phyloP scores from a whole-genome alignment of 2,329 filamentous ascomycete genomes.

The Colletotrichum scovillei region DNA sequence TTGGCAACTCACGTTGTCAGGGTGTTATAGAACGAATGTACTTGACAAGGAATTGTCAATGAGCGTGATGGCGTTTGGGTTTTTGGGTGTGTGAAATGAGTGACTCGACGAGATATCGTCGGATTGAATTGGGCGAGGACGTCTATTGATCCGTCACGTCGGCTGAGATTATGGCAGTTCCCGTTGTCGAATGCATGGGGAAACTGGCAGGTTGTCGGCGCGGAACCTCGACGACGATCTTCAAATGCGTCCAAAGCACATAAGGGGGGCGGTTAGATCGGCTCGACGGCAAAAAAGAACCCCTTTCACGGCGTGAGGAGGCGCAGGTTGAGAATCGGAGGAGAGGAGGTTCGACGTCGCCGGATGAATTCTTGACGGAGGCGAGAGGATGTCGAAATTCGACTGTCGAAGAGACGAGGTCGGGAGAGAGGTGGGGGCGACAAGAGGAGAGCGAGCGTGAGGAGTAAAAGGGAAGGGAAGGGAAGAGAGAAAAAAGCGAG shows the following conservation, averaged over 20 bases:
- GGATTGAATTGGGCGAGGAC: slow-evolving; percentile 18
- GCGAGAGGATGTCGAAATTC: slow-evolving; percentile 33
- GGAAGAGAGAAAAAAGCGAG: slow-evolving; percentile 29
- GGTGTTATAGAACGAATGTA: slow-evolving; percentile 66
- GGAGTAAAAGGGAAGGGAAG: slow-evolving; percentile 31
- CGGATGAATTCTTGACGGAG: slow-evolving; percentile 36
- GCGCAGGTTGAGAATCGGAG: slow-evolving; percentile 32
- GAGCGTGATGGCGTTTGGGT: slow-evolving; percentile 52
- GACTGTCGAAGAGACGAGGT: slow-evolving; percentile 32
- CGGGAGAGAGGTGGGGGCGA: slow-evolving; percentile 28
- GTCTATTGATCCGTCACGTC: slow-evolving; percentile 31
- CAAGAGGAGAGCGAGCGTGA: slow-evolving; percentile 32
- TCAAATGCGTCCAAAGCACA: slow-evolving; percentile 24
- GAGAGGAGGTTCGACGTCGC: slow-evolving; percentile 32
- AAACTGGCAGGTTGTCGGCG: slow-evolving; percentile 28
- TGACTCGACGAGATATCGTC: slow-evolving; percentile 38
- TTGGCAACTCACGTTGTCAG: slow-evolving; percentile 53
- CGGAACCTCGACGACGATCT: slow-evolving; percentile 26
- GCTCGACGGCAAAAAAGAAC: background rate
- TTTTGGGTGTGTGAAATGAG: slow-evolving; percentile 34
- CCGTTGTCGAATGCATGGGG: slow-evolving; percentile 33
- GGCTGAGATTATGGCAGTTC: slow-evolving; percentile 9
- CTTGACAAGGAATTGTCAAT: slow-evolving; percentile 66
- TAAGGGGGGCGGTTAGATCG: slow-evolving; percentile 5
- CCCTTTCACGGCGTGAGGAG: slow-evolving; percentile 9